Evolutionary conservation across 805 yeast genomes (phyloP).

Genomic region (Saccharomycopsis fermentans): DNA sequence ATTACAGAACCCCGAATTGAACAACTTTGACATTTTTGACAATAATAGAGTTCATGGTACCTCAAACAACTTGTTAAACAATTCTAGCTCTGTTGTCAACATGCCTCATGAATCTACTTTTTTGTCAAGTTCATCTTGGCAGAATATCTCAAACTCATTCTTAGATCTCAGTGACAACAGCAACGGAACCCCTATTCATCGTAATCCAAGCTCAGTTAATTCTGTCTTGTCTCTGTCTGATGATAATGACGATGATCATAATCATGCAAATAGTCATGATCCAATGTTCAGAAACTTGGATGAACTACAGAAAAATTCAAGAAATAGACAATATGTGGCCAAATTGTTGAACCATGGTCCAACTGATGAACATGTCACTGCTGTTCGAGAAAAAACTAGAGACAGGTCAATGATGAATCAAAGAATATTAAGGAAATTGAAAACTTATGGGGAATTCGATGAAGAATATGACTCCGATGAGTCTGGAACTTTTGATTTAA

Average conservation of each 20-base stretch:
- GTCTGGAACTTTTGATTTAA: slow-evolving; percentile 18
- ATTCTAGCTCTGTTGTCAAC: neutral
- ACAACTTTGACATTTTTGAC: slow-evolving; percentile 1
- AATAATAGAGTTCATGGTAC: neutral
- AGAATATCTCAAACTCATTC: slow-evolving; percentile 8
- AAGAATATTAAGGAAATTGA: neutral
- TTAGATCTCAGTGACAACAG: slow-evolving; percentile 1
- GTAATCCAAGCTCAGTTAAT: slow-evolving; percentile 8
- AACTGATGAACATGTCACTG: neutral
- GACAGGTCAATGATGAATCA: neutral
- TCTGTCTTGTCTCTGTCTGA: slow-evolving; percentile 15
- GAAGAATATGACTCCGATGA: slow-evolving; percentile 15
- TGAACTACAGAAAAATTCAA: neutral
- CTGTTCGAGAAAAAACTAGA: neutral
- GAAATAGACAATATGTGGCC: neutral
- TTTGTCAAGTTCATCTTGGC: slow-evolving; percentile 18
- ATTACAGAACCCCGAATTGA: slow-evolving; percentile 15
- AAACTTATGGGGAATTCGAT: neutral
- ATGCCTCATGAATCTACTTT: slow-evolving; percentile 5
- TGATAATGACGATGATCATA: slow-evolving; percentile 11
- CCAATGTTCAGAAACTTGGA: neutral
- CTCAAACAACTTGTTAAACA: neutral
- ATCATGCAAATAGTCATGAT: neutral
- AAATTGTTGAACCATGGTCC: neutral
- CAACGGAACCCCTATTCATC: slow-evolving; percentile 6